Evolutionary conservation across 208 protist species (phyloP).

Genomic region (Wallacemonas sp.): DNA sequence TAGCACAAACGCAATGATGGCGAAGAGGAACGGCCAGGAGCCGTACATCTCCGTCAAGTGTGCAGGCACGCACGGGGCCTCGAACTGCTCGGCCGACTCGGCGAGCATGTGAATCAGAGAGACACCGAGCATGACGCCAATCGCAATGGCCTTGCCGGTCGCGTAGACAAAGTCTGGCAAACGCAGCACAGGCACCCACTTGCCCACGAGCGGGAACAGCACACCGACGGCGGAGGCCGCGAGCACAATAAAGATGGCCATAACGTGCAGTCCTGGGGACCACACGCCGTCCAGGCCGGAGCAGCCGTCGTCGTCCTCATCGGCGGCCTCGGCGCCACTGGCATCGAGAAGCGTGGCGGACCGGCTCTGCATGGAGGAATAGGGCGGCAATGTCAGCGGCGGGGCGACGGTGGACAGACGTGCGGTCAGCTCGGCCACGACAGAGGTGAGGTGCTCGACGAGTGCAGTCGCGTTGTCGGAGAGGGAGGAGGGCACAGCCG

Average conservation of each 20-base stretch:
- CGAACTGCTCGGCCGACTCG: slow-evolving; percentile 33
- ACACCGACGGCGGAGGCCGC: slow-evolving; percentile 40
- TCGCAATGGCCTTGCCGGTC: slow-evolving; percentile 54
- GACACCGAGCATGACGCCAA: slow-evolving; percentile 61
- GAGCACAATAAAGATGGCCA: slow-evolving; percentile 55
- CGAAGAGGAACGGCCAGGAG: slow-evolving; percentile 36
- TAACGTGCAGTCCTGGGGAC: slow-evolving; percentile 44
- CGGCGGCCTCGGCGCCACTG: neutral
- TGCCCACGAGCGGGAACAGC: slow-evolving; percentile 49
- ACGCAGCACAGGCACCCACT: slow-evolving; percentile 32
- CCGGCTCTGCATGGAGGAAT: neutral
- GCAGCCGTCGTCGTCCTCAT: slow-evolving; percentile 23
- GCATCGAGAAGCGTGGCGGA: neutral
- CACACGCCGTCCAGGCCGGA: slow-evolving; percentile 21
- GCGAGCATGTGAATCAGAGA: slow-evolving; percentile 58
- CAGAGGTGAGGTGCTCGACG: neutral
- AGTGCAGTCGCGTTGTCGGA: neutral
- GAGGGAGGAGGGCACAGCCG: neutral
- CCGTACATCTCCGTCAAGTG: slow-evolving; percentile 18
- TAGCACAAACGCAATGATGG: slow-evolving; percentile 26
- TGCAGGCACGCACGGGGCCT: slow-evolving; percentile 22
- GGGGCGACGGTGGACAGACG: neutral
- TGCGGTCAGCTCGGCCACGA: neutral
- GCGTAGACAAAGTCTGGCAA: slow-evolving; percentile 43
- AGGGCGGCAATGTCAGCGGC: neutral